A percentile compares a stretch with the other conserved stretches of the same genome.
Conservation (phyloP, 2,329 filamentous ascomycete species). For the Ophiostoma ips region DNA sequence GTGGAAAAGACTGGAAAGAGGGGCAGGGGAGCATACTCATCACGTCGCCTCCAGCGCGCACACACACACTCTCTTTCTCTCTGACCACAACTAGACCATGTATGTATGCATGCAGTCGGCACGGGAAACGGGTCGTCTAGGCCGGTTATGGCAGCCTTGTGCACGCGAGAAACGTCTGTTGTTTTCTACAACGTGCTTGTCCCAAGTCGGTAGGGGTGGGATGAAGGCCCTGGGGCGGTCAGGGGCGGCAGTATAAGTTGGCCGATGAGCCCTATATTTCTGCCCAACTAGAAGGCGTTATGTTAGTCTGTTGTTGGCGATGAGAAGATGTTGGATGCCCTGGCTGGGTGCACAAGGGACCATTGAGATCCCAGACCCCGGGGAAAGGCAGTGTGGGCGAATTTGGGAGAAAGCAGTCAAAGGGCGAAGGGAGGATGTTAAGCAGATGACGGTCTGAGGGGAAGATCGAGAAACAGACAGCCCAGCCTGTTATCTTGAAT, state of each 20-base stretch:
- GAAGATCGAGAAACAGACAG: too few species aligned
- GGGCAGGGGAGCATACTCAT: slow-evolving; percentile 10
- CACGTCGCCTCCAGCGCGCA: slow-evolving; percentile 8
- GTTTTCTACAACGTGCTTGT: background rate
- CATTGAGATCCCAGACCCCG: too few species aligned
- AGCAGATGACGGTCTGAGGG: background rate
- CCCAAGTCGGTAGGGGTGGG: background rate
- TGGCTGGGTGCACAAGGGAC: too few species aligned
- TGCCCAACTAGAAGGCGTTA: slow-evolving; percentile 1
- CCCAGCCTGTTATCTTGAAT: background rate
- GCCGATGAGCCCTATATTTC: slow-evolving; percentile 3
- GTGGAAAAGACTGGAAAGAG: slow-evolving; percentile 2
- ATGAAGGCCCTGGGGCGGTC: slow-evolving; percentile 3
- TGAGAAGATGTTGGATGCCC: too few species aligned
- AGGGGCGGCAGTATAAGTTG: background rate
- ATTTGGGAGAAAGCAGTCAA: too few species aligned
- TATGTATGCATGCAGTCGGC: slow-evolving; percentile 5
- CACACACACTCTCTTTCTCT: slow-evolving; percentile 3
- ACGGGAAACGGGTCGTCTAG: background rate
- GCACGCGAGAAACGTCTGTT: background rate
- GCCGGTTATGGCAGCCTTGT: background rate
- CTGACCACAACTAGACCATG: slow-evolving; percentile 3
- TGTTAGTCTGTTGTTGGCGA: background rate
- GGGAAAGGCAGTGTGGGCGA: too few species aligned
- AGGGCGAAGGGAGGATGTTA: too few species aligned